Evolutionary conservation across 2,329 filamentous ascomycete genomes (phyloP).

Genomic region (Alternaria rosae): DNA sequence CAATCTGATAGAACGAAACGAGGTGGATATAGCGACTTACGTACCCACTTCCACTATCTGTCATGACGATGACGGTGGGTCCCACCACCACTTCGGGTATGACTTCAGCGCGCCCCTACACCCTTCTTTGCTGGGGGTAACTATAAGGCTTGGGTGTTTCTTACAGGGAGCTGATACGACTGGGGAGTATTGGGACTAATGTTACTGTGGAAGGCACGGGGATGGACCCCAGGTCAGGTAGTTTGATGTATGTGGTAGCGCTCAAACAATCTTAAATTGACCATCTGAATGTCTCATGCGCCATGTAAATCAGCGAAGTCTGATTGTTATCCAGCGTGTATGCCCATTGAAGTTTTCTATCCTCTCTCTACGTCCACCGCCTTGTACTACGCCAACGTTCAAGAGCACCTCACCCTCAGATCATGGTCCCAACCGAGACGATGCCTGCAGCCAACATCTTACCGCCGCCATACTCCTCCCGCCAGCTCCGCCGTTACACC

Average conservation of each 20-base stretch:
- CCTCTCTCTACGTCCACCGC: too few species aligned
- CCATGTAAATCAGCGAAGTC: not conserved
- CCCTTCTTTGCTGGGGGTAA: not conserved
- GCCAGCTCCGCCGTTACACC: not conserved
- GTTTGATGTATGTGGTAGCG: not conserved
- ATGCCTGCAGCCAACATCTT: not conserved
- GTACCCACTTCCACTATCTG: not conserved
- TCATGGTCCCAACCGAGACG: not conserved
- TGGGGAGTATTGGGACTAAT: not conserved
- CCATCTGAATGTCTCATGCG: not conserved
- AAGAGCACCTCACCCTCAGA: not conserved
- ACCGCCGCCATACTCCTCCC: not conserved
- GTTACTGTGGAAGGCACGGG: not conserved
- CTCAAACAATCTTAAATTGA: not conserved
- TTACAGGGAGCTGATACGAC: not conserved
- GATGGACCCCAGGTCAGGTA: not conserved
- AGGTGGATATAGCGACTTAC: not conserved
- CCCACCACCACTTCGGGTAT: not conserved
- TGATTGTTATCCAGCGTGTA: not conserved
- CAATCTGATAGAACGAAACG: not conserved
- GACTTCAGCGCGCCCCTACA: not conserved
- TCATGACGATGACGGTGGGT: not conserved
- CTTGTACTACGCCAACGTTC: too few species aligned
- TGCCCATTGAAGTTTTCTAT: not conserved
- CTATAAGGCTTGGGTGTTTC: not conserved